These are phyloP conservation scores for Citrus sinensis DNA, from an alignment of 345 rosid genomes.

Conservation along the genomic window DNA sequence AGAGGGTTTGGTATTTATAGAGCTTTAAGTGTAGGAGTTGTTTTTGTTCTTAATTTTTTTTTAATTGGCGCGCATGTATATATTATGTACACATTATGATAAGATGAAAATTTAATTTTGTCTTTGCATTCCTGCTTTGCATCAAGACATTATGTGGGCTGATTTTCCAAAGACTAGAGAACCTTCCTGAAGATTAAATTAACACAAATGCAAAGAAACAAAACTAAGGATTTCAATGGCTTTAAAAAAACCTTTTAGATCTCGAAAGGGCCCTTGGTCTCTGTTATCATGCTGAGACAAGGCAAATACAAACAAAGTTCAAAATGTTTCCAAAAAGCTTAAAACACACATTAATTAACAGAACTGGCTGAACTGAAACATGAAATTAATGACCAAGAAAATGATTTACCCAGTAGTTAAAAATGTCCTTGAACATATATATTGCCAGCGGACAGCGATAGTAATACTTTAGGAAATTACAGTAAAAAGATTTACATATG, in stretches of 20 bases:
- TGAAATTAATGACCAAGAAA: neutral
- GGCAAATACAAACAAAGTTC: neutral
- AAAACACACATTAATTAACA: neutral
- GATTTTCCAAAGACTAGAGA: slow-evolving; percentile 19
- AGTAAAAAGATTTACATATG: neutral
- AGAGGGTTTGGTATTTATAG: slow-evolving; percentile 12
- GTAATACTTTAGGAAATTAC: neutral
- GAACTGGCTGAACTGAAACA: neutral
- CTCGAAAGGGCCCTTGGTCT: neutral
- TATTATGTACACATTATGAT: neutral
- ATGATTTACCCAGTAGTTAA: neutral
- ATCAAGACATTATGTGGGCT: slow-evolving; percentile 1
- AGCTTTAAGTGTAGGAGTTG: neutral
- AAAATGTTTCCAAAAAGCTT: neutral
- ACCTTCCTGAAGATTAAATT: neutral
- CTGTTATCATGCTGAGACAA: neutral
- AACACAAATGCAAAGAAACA: slow-evolving; percentile 12
- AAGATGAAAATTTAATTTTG: neutral
- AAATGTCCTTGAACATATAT: neutral
- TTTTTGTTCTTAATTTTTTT: neutral
- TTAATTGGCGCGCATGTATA: neutral
- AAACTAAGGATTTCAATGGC: neutral
- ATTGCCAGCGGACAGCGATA: no score
- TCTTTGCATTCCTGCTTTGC: neutral
- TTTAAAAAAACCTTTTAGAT: neutral